These are phyloP conservation scores for Leccinum fibrillosum DNA, from an alignment of 768 basidiomycete genomes.

Conservation along the genomic window DNA sequence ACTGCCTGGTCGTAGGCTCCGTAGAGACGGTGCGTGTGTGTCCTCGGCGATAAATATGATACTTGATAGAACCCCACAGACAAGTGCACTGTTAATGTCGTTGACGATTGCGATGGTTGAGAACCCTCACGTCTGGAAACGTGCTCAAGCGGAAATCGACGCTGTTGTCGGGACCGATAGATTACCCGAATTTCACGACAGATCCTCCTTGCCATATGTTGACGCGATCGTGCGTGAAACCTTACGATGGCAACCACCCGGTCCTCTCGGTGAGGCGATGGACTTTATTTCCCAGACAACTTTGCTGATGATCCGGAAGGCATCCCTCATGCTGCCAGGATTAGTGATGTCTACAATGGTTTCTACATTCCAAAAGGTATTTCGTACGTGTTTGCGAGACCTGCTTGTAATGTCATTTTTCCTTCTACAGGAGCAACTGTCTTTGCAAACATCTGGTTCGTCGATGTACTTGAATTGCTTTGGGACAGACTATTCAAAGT, in stretches of 20 bases:
- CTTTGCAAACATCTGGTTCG: constrained; percentile 15
- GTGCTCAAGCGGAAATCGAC: constrained; percentile 12
- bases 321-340: constrained; percentile 23
- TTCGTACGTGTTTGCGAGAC: not conserved
- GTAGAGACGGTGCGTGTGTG: constrained; percentile 10
- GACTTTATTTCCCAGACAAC: not conserved
- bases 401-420: not conserved
- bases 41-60: not conserved
- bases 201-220: constrained; percentile 7
- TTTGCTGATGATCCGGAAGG: constrained; percentile 2
- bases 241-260: constrained; percentile 8
- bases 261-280: constrained; percentile 1
- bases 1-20: constrained; percentile 1
- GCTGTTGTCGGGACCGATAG: constrained; percentile 5
- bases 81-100: not conserved
- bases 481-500: not conserved
- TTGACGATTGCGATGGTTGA: constrained; percentile 15
- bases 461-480: not conserved
- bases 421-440: constrained; percentile 7
- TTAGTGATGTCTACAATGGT: constrained; percentile 40
- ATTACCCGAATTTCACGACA: constrained; percentile 9
- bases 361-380: constrained; percentile 51
- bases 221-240: constrained; percentile 12
- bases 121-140: constrained; percentile 8
- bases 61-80: constrained; percentile 5